Evolutionary conservation across 2,329 filamentous ascomycete species (phyloP), one percentile per base, ranked within the genome.

Genomic region (Pseudofabraea citricarpa): DNA sequence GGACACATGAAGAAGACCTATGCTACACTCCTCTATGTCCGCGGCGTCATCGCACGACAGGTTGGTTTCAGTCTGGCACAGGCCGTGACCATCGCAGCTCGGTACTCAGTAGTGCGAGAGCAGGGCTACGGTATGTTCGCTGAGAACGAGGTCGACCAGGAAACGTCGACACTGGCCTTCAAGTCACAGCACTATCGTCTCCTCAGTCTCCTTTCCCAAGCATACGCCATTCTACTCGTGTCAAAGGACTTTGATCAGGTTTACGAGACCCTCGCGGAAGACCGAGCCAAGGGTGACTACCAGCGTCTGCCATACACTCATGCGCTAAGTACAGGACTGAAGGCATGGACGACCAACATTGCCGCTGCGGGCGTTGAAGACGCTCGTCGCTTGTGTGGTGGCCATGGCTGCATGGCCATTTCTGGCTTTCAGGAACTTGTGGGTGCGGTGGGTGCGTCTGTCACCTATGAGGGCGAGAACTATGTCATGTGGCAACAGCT

Each of bases 401-500:
- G 64, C 2, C 63, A 67, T 41, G 65, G 65, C 1, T 68, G 63
- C 33, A 52, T 63, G 31, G 54, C 50, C n/a, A 57, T 59, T 13
- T 59, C 58, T 13, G 62, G 62, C 3, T 48, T 65, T 8, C 55
- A 53, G 9, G 54, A 58, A 6, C 63, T 64, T 15, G 55, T 61
- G 15, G 51, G 54, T 20, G 47, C 53, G 16, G 43, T 55, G 1
- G 56, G 55, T 3, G 60, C 55, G 7, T 50, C 51, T 1, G 50
- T 53, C 4, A 66, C 64, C 0, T 62, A 63, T 33, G 64, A 66
- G 37, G 67, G 67, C 4, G 67, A 70, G 44, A 70, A 67, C 40
- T 66, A 63, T 43, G 65, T 67, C 6, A 61, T 69, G 40, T 61
- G 61, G 45, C 65, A 67, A 44, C 63, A 70, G 52, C 54, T 67